Percentiles rank a stretch among this genome's conserved stretches.
Evolutionary conservation across 106 monocot species (phyloP).

Genomic region (Dendrobium nobile): DNA sequence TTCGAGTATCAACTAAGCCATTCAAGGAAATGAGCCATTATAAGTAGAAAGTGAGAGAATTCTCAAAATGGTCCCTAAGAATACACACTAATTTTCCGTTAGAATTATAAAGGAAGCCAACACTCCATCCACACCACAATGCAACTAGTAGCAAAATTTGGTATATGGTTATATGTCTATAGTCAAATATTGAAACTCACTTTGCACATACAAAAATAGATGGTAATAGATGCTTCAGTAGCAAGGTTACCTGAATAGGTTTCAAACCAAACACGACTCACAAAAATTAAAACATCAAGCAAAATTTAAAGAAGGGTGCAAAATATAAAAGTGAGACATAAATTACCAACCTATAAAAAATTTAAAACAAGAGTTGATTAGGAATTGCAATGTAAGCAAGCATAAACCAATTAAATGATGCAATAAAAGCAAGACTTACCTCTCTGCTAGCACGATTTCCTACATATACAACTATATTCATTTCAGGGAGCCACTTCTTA

Average conservation of each 20-base stretch:
- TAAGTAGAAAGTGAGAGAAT: background rate
- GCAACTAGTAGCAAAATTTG: background rate
- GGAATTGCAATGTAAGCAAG: background rate
- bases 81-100: background rate
- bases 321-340: background rate
- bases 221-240: background rate
- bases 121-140: background rate
- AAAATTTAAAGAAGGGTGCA: background rate
- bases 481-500: conserved; percentile 93
- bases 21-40: too few relatives aligned
- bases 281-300: background rate
- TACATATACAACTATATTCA: conserved; percentile 92
- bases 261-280: background rate
- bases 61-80: background rate
- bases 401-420: background rate
- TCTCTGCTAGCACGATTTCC: conserved; percentile 99
- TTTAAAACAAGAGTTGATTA: background rate
- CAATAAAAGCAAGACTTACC: conserved; percentile 27
- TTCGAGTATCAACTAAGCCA: background rate
- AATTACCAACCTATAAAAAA: background rate
- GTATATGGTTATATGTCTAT: background rate
- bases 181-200: background rate
- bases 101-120: background rate
- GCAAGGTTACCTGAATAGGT: background rate
- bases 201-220: background rate